phyloP scores from a whole-genome alignment of 2,329 filamentous ascomycete genomes.

The Capronia epimyces region DNA sequence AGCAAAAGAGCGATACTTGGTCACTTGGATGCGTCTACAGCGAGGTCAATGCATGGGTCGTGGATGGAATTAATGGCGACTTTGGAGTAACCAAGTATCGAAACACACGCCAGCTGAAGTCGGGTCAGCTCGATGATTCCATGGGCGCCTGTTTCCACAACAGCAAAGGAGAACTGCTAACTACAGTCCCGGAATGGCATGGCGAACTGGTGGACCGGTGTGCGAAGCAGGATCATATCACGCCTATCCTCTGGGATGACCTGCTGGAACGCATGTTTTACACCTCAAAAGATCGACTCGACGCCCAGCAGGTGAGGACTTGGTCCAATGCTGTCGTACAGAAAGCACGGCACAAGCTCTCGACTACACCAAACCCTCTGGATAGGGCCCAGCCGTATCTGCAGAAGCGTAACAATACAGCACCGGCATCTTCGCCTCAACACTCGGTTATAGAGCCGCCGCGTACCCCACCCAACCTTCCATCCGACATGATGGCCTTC shows the following conservation, averaged over 20 bases:
- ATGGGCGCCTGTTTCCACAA: constrained; percentile 33
- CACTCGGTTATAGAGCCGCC: not conserved
- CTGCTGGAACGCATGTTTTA: constrained; percentile 13
- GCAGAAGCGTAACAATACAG: not conserved
- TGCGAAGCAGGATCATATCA: constrained; percentile 29
- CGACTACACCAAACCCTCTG: not conserved
- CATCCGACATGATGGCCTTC: not conserved
- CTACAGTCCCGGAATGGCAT: constrained; percentile 29
- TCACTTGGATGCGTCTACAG: constrained; percentile 35
- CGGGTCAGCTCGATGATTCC: constrained; percentile 4
- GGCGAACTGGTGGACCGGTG: constrained; percentile 7
- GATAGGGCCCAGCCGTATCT: not conserved
- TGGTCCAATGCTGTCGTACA: constrained; percentile 6
- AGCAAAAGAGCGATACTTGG: constrained; percentile 32
- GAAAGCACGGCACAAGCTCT: constrained; percentile 1
- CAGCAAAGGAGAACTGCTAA: constrained; percentile 26
- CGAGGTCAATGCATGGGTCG: constrained; percentile 30
- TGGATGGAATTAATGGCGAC: constrained; percentile 16
- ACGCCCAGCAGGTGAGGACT: constrained; percentile 5
- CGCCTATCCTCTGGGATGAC: constrained; percentile 10
- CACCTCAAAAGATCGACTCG: constrained; percentile 2
- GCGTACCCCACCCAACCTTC: constrained; percentile 3
- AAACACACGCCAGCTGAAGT: constrained; percentile 24
- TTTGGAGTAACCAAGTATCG: constrained; percentile 17
- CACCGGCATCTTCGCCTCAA: not conserved